phyloP scores from a whole-genome alignment of 139 green algal species.

The Edaphochlamys debaryana region DNA sequence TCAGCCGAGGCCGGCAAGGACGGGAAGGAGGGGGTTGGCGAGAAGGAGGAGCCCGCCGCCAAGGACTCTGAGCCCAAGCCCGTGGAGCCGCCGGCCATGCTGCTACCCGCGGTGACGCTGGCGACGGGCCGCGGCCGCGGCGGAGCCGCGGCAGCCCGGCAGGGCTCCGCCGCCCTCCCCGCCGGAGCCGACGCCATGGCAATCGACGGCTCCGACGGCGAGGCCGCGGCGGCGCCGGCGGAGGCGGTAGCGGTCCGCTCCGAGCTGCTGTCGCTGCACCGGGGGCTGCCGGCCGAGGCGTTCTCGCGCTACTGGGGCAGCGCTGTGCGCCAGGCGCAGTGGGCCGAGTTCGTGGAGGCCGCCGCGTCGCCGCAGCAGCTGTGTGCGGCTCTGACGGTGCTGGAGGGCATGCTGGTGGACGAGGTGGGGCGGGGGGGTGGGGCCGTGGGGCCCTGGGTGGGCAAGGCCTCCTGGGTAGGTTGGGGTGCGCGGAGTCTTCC shows the following conservation, averaged over 20 bases:
- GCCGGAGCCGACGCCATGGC: background rate
- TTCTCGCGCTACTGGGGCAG: slow-evolving; percentile 54
- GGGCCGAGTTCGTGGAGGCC: slow-evolving; percentile 39
- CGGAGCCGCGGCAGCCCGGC: background rate
- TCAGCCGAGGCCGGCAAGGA: background rate
- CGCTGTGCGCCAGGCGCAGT: slow-evolving; percentile 24
- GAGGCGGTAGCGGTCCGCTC: slow-evolving; percentile 42
- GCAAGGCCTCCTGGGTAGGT: background rate
- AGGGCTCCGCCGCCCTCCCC: background rate
- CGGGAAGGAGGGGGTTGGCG: background rate
- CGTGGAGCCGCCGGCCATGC: slow-evolving; percentile 5
- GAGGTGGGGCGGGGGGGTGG: slow-evolving; percentile 3
- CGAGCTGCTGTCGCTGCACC: slow-evolving; percentile 36
- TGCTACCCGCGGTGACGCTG: background rate
- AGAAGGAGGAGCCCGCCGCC: background rate
- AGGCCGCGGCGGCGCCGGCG: slow-evolving; percentile 4
- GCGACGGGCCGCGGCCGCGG: slow-evolving; percentile 1
- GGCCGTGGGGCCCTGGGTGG: too few relatives aligned
- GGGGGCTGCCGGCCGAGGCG: slow-evolving; percentile 26
- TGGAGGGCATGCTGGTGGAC: slow-evolving; percentile 65
- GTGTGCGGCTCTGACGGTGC: slow-evolving; percentile 53
- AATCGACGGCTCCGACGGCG: background rate
- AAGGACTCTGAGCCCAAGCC: background rate
- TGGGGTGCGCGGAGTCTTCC: background rate
- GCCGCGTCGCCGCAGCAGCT: slow-evolving; percentile 43